A percentile compares a stretch with the other conserved stretches of the same genome.
These are phyloP conservation scores for Seiridium cupressi DNA, from an alignment of 2,329 filamentous ascomycete species.

Conservation along the genomic window DNA sequence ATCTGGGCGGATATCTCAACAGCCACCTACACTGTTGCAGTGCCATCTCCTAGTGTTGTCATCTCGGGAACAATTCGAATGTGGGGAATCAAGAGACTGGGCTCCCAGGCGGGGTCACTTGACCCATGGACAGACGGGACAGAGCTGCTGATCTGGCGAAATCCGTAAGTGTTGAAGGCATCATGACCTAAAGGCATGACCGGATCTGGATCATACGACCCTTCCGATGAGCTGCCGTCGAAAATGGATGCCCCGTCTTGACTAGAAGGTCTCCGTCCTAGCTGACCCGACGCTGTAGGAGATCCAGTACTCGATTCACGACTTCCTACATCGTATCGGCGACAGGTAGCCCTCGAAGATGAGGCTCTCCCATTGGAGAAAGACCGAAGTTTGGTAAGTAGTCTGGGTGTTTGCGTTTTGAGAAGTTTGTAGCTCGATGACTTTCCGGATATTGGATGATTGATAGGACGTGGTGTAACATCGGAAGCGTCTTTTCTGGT, in stretches of 20 bases:
- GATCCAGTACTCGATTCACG: conserved; percentile 16
- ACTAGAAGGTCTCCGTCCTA: neutral
- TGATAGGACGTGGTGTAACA: conserved; percentile 12
- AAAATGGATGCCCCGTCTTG: conserved; percentile 9
- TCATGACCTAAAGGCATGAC: conserved; percentile 12
- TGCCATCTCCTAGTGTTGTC: conserved; percentile 29
- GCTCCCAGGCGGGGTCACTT: conserved; percentile 17
- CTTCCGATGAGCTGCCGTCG: conserved; percentile 12
- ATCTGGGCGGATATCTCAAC: conserved; percentile 45
- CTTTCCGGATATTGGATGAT: conserved; percentile 11
- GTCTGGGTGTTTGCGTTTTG: conserved; percentile 14
- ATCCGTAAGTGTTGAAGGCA: conserved; percentile 7
- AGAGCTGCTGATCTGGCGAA: conserved; percentile 12
- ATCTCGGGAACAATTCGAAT: conserved; percentile 43
- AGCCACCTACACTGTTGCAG: conserved; percentile 43
- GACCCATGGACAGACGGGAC: conserved; percentile 28
- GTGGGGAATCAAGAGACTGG: conserved; percentile 37
- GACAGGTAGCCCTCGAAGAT: conserved; percentile 20
- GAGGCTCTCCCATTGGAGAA: conserved; percentile 19
- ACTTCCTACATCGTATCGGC: conserved; percentile 11
- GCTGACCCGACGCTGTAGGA: conserved; percentile 12
- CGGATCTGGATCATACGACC: conserved; percentile 10
- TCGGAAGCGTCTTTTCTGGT: conserved; percentile 5
- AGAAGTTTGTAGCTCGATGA: conserved; percentile 17
- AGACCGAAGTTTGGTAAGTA: conserved; percentile 19